Evolutionary conservation across 2,329 filamentous ascomycete genomes (phyloP).

Genomic region (Pseudocercospora musae): DNA sequence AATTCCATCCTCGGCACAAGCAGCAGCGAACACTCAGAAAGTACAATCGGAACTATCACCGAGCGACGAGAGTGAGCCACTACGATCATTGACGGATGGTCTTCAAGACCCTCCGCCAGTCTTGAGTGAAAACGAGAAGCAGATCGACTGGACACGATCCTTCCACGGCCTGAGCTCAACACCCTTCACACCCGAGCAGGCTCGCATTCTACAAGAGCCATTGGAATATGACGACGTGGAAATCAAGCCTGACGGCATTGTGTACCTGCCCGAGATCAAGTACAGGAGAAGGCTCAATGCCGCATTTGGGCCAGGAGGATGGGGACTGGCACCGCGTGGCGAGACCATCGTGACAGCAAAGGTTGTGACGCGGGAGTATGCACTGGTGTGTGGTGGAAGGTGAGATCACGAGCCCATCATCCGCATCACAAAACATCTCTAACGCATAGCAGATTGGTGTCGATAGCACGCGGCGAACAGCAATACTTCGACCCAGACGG

Average conservation of each 20-base stretch:
- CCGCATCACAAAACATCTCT: neutral
- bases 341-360: conserved; percentile 82
- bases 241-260: conserved; percentile 94
- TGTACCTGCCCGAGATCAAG: conserved; percentile 97
- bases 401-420: conserved; percentile 44
- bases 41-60: conserved; percentile 23
- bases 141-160: conserved; percentile 78
- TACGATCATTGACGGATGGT: conserved; percentile 47
- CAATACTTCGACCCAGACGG: conserved; percentile 86
- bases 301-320: conserved; percentile 91
- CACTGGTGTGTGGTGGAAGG: conserved; percentile 82
- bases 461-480: conserved; percentile 90
- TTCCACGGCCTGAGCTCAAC: conserved; percentile 73
- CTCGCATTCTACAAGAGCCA: conserved; percentile 64
- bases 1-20: conserved; percentile 10
- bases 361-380: conserved; percentile 85
- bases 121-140: conserved; percentile 47
- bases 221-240: conserved; percentile 76
- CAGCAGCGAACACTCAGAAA: conserved; percentile 15
- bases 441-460: conserved; percentile 65
- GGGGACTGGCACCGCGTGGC: conserved; percentile 86
- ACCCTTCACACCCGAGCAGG: conserved; percentile 68
- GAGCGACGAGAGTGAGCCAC: conserved; percentile 23
- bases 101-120: conserved; percentile 51
- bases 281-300: conserved; percentile 86